Percentiles rank a stretch among this genome's conserved stretches.
Conservation (phyloP, 2,329 filamentous ascomycete species). For the Colletotrichum sp. region DNA sequence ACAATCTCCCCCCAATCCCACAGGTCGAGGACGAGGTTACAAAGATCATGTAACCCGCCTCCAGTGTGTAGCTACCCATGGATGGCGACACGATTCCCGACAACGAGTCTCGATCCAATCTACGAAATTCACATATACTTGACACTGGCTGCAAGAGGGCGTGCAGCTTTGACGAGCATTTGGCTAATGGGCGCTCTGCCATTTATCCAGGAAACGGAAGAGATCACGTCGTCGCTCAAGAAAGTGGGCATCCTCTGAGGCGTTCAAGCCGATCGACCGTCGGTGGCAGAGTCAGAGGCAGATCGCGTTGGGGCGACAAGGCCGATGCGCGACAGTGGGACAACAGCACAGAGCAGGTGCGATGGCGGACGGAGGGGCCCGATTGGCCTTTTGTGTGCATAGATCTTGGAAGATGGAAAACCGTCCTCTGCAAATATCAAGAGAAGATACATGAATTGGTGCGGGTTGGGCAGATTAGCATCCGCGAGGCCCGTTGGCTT, state of each 20-base stretch:
- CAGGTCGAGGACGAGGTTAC: conserved; percentile 91
- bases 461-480: not conserved
- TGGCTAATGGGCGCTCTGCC: conserved; percentile 27
- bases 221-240: conserved; percentile 41
- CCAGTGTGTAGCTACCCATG: conserved; percentile 10
- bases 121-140: not conserved
- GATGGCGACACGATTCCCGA: conserved; percentile 9
- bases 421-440: conserved; percentile 46
- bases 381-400: conserved; percentile 36
- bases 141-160: not conserved
- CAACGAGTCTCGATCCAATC: not conserved
- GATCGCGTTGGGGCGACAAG: not conserved
- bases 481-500: not conserved
- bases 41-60: conserved; percentile 76
- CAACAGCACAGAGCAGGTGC: not conserved
- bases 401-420: conserved; percentile 52
- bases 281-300: not conserved
- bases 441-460: conserved; percentile 31
- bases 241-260: conserved; percentile 44
- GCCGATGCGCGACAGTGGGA: not conserved
- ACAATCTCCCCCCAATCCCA: conserved; percentile 48
- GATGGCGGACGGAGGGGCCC: conserved; percentile 1
- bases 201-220: conserved; percentile 35
- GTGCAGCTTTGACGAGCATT: conserved; percentile 12
- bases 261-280: not conserved